Percentiles rank a stretch among this genome's conserved stretches.
Conservation (phyloP, 495 filamentous ascomycete genomes). For the Penicillium roqueforti region DNA sequence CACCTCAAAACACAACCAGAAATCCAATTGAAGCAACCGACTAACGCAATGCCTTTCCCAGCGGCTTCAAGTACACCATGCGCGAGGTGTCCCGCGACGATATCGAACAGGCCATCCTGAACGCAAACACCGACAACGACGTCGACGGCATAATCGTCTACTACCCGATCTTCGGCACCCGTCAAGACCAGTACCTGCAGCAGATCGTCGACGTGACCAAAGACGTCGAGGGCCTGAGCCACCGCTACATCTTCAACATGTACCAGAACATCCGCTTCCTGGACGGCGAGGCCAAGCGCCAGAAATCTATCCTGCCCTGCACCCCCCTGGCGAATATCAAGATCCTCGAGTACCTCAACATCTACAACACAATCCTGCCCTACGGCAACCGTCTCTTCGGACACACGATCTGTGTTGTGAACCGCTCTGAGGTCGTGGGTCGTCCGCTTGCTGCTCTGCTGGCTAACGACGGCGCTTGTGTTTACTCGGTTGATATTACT, state of each 20-base stretch:
- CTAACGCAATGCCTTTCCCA: constrained; percentile 29
- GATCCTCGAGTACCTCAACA: constrained; percentile 87
- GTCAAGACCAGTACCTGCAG: constrained; percentile 89
- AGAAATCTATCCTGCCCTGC: constrained; percentile 92
- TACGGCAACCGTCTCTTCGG: constrained; percentile 92
- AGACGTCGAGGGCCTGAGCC: constrained; percentile 93
- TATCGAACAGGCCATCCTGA: constrained; percentile 79
- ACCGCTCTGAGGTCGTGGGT: constrained; percentile 91
- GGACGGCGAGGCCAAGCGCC: constrained; percentile 65
- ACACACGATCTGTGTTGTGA: constrained; percentile 89
- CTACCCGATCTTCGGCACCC: constrained; percentile 90
- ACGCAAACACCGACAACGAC: constrained; percentile 69
- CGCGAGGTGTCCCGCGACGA: constrained; percentile 77
- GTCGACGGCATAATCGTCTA: constrained; percentile 97
- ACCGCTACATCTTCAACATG: constrained; percentile 97
- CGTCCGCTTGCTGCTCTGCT: constrained; percentile 89
- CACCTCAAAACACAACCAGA: background rate
- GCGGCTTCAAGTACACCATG: constrained; percentile 85
- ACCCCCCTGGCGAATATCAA: constrained; percentile 94
- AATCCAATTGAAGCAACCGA: constrained; percentile 2
- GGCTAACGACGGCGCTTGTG: constrained; percentile 91
- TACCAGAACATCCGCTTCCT: constrained; percentile 97
- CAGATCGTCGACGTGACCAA: constrained; percentile 86
- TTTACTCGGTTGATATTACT: constrained; percentile 90
- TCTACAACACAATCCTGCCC: constrained; percentile 94